Evolutionary conservation across 73 alveolate species (phyloP), one percentile per base, ranked within the genome.

Genomic region (Urostyla sp.): DNA sequence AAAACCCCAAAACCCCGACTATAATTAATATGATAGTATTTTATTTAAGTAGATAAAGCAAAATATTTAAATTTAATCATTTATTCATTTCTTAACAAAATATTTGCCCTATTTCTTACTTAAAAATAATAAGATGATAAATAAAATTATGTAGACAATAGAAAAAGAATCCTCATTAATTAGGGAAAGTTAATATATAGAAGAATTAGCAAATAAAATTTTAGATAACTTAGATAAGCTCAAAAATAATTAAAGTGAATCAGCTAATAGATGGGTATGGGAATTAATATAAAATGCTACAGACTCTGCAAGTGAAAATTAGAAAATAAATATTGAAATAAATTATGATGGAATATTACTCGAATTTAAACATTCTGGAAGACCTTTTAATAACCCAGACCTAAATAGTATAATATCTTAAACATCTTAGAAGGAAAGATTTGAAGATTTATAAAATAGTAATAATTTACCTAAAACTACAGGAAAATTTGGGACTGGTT

Each of bases 401-500:
- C 44, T 82, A 15, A 44, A 67, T 28, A 78, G 72, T 45, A 55
- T 82, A 23, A 76, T 72, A 32, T 77, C 67, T 40, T 84, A 82
- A 72, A 61, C 80, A n/a, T 72, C 87, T 44, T 66, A 78, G 49
- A 82, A 82, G 35, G 82, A 56, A 5, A 50, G 61, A 32, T 18
- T 5, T 15, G 10, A 50, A 50, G 23, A 40, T 40, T 11, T 40
- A 16, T 40, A 40, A 40, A 11, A 11, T 16, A 16, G 28, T 79
- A 79, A 7, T 55, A 79, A 13, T 61, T 49, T 63, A 37, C 15
- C 21, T 75, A 53, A n/a, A 67, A 67, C 34, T 79, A 83, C 80
- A 15, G 88, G 91, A 54, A 83, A 83, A 83, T 83, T 83, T 54
- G 91, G 91, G 56, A 83, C 91, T 0, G 87, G 91, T 4, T 83